Evolutionary conservation across 2,329 filamentous ascomycete genomes (phyloP).

Genomic region (Gremmenia infestans): DNA sequence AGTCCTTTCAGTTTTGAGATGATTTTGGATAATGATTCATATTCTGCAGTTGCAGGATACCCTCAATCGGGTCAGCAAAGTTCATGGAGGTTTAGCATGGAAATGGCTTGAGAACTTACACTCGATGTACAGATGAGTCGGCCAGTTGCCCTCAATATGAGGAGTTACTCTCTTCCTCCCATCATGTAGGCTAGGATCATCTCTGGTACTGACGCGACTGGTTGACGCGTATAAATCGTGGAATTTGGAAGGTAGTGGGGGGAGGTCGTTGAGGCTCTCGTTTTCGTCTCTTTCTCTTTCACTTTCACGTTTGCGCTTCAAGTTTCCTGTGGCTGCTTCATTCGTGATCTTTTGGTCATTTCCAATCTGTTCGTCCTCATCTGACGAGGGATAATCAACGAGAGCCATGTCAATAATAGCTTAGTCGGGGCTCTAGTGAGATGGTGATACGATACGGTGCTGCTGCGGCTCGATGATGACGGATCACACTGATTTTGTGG

Average conservation of each 20-base stretch:
- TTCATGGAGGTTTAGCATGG: background rate
- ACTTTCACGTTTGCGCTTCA: conserved; percentile 31
- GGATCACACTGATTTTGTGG: too few species aligned
- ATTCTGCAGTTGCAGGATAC: conserved; percentile 48
- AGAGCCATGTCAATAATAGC: conserved; percentile 46
- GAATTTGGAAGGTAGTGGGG: conserved; percentile 74
- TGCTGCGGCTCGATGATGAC: too few species aligned
- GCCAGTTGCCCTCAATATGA: conserved; percentile 87
- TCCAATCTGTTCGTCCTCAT: conserved; percentile 30
- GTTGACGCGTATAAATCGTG: conserved; percentile 86
- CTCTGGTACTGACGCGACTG: conserved; percentile 68
- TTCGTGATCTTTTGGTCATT: background rate
- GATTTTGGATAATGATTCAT: conserved; percentile 41
- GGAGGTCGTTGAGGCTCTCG: conserved; percentile 38
- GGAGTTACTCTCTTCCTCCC: conserved; percentile 78
- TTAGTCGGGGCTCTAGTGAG: too few species aligned
- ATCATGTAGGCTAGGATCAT: conserved; percentile 80
- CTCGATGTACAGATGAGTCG: conserved; percentile 86
- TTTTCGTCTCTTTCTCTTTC: background rate
- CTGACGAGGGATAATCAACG: conserved; percentile 60
- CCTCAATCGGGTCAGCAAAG: conserved; percentile 37
- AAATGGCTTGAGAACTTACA: conserved; percentile 53
- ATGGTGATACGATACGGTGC: too few species aligned
- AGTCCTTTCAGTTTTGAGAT: conserved; percentile 34
- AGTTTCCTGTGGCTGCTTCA: conserved; percentile 30